Percentiles rank a stretch among this genome's conserved stretches.
Conservation (phyloP, 1,284 basidiomycete genomes). For the Mycena citricolor region DNA sequence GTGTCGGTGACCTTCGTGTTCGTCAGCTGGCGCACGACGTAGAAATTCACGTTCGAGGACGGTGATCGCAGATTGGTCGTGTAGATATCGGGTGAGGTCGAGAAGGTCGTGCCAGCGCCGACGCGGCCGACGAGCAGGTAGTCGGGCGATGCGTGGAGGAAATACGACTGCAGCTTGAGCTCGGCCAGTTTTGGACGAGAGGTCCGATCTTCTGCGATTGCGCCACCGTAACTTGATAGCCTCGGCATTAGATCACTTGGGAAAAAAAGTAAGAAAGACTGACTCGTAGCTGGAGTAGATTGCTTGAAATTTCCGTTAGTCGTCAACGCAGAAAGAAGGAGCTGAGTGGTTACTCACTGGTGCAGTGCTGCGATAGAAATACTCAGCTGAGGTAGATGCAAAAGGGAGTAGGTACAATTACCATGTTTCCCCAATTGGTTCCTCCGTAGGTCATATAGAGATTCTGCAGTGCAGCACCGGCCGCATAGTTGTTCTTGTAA, state of each 20-base stretch:
- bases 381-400: background rate
- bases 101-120: conserved; percentile 35
- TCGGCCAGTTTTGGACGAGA: conserved; percentile 44
- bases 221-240: conserved; percentile 31
- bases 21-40: conserved; percentile 45
- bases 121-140: conserved; percentile 39
- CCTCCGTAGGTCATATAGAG: conserved; percentile 47
- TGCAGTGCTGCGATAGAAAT: conserved; percentile 9
- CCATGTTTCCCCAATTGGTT: conserved; percentile 48
- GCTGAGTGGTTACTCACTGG: conserved; percentile 16
- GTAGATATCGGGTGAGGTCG: conserved; percentile 36
- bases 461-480: conserved; percentile 37
- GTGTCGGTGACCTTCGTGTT: conserved; percentile 33
- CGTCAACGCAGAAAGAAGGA: background rate
- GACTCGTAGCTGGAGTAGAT: conserved; percentile 47
- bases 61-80: conserved; percentile 38
- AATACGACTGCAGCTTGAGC: conserved; percentile 45
- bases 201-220: conserved; percentile 45
- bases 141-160: conserved; percentile 44
- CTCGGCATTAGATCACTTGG: background rate
- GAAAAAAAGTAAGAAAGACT: conserved; percentile 11
- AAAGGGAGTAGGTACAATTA: conserved; percentile 1
- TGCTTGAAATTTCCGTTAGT: conserved; percentile 25
- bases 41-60: conserved; percentile 39
- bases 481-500: conserved; percentile 44